Evolutionary conservation across 2,329 filamentous ascomycete species (phyloP), one percentile per base, ranked within the genome.

Genomic region (Pseudogymnoascus sp.): DNA sequence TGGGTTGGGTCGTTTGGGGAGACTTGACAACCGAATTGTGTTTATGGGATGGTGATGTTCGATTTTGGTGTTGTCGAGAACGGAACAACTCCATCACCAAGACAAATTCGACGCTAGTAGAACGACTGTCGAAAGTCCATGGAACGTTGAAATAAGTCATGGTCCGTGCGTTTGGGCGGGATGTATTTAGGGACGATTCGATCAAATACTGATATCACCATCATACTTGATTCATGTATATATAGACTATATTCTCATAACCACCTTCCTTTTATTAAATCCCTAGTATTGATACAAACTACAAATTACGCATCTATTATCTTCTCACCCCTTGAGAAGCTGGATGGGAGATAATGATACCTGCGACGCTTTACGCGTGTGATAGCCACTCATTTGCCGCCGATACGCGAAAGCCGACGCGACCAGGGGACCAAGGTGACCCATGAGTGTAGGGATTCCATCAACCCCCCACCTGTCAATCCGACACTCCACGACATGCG

Each of bases 401-500:
- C n/a, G 46, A 53, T 53, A 53, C 46, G 46, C 46, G 46, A 53
- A 53, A 53, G 9, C 46, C 46, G 25, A 53, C 46, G 46, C 25
- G 46, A n/a, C 5, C 25, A 53, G 46, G 46, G 46, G 25, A 53
- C 46, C 46, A 18, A 53, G 14, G 3, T 53, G 25, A 4, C 25
- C 46, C 46, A 53, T 31, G 46, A 53, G 46, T 18, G 25, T 53
- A 31, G 46, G 46, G 46, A 53, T 31, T 14, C 46, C 46, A 53
- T 53, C 46, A 53, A 31, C 46, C 46, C 46, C 46, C 46, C 23
- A 2, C 46, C 25, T 31, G 23, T 31, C 46, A 53, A 53, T 53
- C 7, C n/a, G 46, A 53, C 46, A 2, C 25, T 21, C 67, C 67
- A 64, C 66, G 72, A 71, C 70, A 75, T 75, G 73, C 71, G 71